Percentiles rank a stretch among this genome's conserved stretches.
phyloP scores from a whole-genome alignment of 768 basidiomycete species.

The Tricholoma flavovirens region DNA sequence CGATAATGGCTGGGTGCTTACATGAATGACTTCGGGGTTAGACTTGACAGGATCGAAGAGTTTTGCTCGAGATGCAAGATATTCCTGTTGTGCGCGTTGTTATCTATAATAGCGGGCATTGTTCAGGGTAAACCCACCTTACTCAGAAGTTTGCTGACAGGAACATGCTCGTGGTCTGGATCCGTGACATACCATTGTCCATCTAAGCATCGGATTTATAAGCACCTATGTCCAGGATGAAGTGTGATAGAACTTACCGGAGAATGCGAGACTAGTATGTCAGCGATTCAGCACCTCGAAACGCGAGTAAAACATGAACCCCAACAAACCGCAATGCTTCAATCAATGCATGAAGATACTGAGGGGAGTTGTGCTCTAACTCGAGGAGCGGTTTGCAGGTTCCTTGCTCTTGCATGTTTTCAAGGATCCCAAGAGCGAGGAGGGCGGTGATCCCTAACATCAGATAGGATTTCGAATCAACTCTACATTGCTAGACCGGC shows the following conservation, averaged over 20 bases:
- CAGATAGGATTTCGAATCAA: slow-evolving; percentile 4
- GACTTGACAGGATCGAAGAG: slow-evolving; percentile 69
- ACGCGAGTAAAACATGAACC: neutral
- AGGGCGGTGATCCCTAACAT: slow-evolving; percentile 78
- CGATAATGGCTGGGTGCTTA: slow-evolving; percentile 23
- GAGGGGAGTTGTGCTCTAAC: slow-evolving; percentile 85
- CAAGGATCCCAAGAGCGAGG: slow-evolving; percentile 88
- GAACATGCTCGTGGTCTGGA: slow-evolving; percentile 71
- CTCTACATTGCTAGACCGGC: neutral
- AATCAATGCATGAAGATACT: slow-evolving; percentile 83
- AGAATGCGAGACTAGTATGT: slow-evolving; percentile 55
- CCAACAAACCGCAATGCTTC: slow-evolving; percentile 69
- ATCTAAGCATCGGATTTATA: slow-evolving; percentile 38
- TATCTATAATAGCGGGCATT: neutral
- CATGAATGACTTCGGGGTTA: slow-evolving; percentile 62
- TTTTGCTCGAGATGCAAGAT: slow-evolving; percentile 72
- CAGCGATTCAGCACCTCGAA: neutral
- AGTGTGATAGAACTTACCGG: slow-evolving; percentile 41
- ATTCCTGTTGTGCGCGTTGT: slow-evolving; percentile 48
- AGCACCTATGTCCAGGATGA: neutral
- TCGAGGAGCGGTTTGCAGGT: slow-evolving; percentile 64
- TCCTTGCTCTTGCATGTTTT: slow-evolving; percentile 73
- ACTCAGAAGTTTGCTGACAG: slow-evolving; percentile 79
- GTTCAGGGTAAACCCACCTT: slow-evolving; percentile 42
- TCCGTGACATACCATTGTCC: slow-evolving; percentile 91